Evolutionary conservation across 1,139 yeast species (phyloP).

Genomic region (Yamadazyma trypodendri): DNA sequence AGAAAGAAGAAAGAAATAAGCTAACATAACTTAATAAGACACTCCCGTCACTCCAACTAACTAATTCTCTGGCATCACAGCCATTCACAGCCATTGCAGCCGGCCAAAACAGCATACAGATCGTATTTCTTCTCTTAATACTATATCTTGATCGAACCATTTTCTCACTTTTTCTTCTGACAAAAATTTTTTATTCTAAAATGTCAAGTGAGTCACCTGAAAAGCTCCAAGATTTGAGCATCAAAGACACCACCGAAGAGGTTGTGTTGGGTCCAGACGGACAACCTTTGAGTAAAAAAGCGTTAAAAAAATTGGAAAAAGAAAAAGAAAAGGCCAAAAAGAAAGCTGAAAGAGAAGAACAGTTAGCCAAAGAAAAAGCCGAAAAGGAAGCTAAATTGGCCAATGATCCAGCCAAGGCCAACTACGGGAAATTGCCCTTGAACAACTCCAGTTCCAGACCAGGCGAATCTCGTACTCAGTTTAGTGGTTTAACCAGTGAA

Average conservation of each 20-base stretch:
- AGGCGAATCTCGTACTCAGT: constrained; percentile 55
- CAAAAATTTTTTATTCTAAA: constrained; percentile 4
- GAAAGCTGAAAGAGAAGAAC: constrained; percentile 91
- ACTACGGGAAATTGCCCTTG: constrained; percentile 88
- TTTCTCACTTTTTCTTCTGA: too few species aligned
- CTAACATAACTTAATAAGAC: too few species aligned
- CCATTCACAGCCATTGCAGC: too few species aligned
- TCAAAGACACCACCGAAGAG: constrained; percentile 22
- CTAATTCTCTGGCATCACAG: too few species aligned
- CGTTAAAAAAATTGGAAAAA: constrained; percentile 89
- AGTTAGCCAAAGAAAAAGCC: constrained; percentile 81
- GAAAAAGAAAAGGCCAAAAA: constrained; percentile 90
- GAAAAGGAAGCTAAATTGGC: constrained; percentile 72
- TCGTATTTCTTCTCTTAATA: too few species aligned
- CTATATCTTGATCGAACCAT: too few species aligned
- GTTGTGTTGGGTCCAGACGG: constrained; percentile 78
- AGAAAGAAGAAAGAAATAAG: too few species aligned
- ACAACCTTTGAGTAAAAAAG: constrained; percentile 91
- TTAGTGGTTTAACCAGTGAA: constrained; percentile 55
- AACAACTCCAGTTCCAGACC: constrained; percentile 74
- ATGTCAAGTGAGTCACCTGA: constrained; percentile 27
- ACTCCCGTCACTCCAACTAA: too few species aligned
- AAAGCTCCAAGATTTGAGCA: constrained; percentile 32
- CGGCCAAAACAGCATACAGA: too few species aligned
- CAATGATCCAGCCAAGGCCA: constrained; percentile 79